Evolutionary conservation across 2,329 filamentous ascomycete genomes (phyloP).

Genomic region (Alternaria alternata): DNA sequence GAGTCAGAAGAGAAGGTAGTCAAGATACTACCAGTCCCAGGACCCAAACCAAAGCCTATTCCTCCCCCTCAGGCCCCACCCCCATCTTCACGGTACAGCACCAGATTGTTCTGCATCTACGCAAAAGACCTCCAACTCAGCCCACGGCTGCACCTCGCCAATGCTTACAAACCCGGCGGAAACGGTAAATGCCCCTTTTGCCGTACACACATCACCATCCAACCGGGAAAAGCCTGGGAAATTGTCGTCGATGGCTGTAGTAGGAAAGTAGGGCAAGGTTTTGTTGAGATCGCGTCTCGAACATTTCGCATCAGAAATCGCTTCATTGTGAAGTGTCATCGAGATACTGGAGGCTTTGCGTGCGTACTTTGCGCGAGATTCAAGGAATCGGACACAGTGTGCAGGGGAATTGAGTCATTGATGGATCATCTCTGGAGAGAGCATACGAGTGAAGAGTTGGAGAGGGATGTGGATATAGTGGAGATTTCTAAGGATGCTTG

Average conservation of each 20-base stretch:
- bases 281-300: slow-evolving; percentile 11
- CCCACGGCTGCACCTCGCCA: slow-evolving; percentile 29
- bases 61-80: background rate
- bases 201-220: slow-evolving; percentile 26
- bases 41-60: slow-evolving; percentile 1
- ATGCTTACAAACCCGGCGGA: slow-evolving; percentile 34
- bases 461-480: slow-evolving; percentile 37
- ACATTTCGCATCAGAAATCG: slow-evolving; percentile 38
- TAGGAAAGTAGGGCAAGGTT: slow-evolving; percentile 8
- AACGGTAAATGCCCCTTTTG: slow-evolving; percentile 42
- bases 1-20: slow-evolving; percentile 14
- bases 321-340: slow-evolving; percentile 46
- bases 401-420: slow-evolving; percentile 30
- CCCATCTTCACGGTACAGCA: slow-evolving; percentile 1
- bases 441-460: slow-evolving; percentile 39
- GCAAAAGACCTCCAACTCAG: slow-evolving; percentile 41
- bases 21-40: slow-evolving; percentile 3
- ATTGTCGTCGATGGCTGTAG: slow-evolving; percentile 26
- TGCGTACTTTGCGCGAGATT: slow-evolving; percentile 41
- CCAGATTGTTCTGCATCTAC: slow-evolving; percentile 42
- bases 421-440: slow-evolving; percentile 48
- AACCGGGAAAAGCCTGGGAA: slow-evolving; percentile 42
- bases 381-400: slow-evolving; percentile 39
- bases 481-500: slow-evolving; percentile 17
- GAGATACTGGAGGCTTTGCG: slow-evolving; percentile 39